A percentile compares a stretch with the other conserved stretches of the same genome.
These are phyloP conservation scores for Coffea canephora DNA, from an alignment of 257 asterid species.

Conservation along the genomic window DNA sequence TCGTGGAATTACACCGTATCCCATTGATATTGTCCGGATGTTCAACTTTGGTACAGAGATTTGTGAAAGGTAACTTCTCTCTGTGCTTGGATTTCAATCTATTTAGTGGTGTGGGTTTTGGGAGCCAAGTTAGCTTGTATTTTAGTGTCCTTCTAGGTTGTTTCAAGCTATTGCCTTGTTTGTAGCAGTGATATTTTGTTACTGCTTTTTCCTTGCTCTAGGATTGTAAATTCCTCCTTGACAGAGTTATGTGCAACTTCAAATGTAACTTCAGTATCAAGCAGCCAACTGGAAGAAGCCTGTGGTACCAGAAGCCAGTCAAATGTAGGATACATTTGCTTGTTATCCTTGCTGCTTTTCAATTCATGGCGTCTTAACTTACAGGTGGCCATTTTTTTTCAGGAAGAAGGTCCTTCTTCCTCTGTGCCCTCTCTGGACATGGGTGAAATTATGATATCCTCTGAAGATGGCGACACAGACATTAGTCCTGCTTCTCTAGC, in stretches of 20 bases:
- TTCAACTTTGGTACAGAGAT: constrained; percentile 82
- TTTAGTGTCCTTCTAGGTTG: neutral
- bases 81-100: neutral
- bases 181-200: neutral
- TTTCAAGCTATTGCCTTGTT: neutral
- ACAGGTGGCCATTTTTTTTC: constrained; percentile 19
- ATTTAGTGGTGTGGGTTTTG: neutral
- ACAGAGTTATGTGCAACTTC: constrained; percentile 45
- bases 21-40: constrained; percentile 68
- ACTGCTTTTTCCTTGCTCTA: constrained; percentile 29
- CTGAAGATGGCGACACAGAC: constrained; percentile 33
- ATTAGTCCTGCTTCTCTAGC: constrained; percentile 39
- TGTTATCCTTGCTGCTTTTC: constrained; percentile 10
- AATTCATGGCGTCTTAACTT: constrained; percentile 2
- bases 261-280: constrained; percentile 32
- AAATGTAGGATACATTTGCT: constrained; percentile 35
- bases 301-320: constrained; percentile 24
- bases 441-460: constrained; percentile 32
- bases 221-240: constrained; percentile 69
- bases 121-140: neutral
- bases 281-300: constrained; percentile 39
- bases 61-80: constrained; percentile 58
- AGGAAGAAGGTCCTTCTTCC: constrained; percentile 46
- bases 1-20: constrained; percentile 51
- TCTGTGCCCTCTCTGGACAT: constrained; percentile 24